Conservation (phyloP, 495 filamentous ascomycete species). For the Pyrenula massariospora region DNA sequence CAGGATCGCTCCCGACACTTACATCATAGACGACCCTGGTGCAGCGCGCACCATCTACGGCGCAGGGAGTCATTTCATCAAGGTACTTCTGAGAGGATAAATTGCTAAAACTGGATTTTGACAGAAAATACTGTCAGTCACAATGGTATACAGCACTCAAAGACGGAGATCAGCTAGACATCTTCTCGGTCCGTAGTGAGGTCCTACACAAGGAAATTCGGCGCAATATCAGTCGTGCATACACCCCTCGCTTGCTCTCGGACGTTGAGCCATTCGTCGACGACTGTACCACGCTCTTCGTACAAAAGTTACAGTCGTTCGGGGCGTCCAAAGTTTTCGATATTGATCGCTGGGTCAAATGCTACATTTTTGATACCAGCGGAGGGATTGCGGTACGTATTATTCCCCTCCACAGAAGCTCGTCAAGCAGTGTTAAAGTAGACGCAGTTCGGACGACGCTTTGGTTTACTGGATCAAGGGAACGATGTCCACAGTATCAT, state of each 20-base stretch:
- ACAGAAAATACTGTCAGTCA: not conserved
- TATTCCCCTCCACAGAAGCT: too few species aligned
- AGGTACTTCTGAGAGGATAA: conserved; percentile 25
- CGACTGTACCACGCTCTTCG: conserved; percentile 35
- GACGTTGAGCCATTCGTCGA: conserved; percentile 44
- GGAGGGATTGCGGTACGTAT: not conserved
- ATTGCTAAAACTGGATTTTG: conserved; percentile 14
- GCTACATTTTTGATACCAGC: not conserved
- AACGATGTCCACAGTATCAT: not conserved
- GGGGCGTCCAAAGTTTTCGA: conserved; percentile 23
- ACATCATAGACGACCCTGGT: conserved; percentile 31
- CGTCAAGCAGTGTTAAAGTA: too few species aligned
- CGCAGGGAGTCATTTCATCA: conserved; percentile 23
- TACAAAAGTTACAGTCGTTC: conserved; percentile 26
- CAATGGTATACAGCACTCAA: not conserved
- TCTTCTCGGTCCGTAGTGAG: not conserved
- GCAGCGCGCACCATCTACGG: conserved; percentile 35
- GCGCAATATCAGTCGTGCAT: not conserved
- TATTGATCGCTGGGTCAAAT: conserved; percentile 36
- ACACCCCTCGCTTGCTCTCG: conserved; percentile 8
- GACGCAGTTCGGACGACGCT: not conserved
- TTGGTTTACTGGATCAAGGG: not conserved
- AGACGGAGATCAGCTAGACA: not conserved
- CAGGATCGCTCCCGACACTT: conserved; percentile 35
- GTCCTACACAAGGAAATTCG: not conserved